A percentile compares a stretch with the other conserved stretches of the same genome.
Conservation (phyloP, 2,329 filamentous ascomycete genomes). For the Diaporthe vexans region DNA sequence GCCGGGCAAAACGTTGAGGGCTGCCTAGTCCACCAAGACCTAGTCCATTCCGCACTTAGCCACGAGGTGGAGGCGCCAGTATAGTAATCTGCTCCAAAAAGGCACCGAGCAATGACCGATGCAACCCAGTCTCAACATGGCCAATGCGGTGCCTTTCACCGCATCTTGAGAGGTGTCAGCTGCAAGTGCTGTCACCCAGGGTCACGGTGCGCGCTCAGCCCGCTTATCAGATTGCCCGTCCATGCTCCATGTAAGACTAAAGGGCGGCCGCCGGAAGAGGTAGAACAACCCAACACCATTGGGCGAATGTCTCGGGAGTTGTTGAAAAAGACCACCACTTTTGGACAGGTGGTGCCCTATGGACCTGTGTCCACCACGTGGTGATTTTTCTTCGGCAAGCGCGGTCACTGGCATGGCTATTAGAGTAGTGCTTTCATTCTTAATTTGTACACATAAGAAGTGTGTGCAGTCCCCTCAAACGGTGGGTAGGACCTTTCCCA, state of each 20-base stretch:
- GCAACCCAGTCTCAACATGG: neutral
- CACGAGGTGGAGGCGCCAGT: neutral
- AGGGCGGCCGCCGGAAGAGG: neutral
- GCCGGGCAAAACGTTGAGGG: neutral
- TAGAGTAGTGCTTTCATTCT: too few species aligned
- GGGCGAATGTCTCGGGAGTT: neutral
- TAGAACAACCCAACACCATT: neutral
- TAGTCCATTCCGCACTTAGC: neutral
- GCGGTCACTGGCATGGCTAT: too few species aligned
- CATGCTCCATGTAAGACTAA: constrained; percentile 1
- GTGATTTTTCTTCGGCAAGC: too few species aligned
- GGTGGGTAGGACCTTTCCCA: too few species aligned
- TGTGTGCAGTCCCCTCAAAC: too few species aligned
- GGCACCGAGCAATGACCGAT: neutral
- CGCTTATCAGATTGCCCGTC: neutral
- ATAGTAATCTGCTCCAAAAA: neutral
- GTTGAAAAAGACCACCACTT: neutral
- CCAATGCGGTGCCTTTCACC: neutral
- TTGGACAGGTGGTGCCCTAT: neutral
- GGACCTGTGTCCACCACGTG: constrained; percentile 4
- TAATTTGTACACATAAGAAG: too few species aligned
- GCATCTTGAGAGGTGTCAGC: constrained; percentile 2
- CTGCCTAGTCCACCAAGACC: neutral
- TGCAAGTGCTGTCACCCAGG: neutral
- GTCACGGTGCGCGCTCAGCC: constrained; percentile 5